phyloP scores from a whole-genome alignment of 352 stramenopile species.

The Pythium folliculosum region DNA sequence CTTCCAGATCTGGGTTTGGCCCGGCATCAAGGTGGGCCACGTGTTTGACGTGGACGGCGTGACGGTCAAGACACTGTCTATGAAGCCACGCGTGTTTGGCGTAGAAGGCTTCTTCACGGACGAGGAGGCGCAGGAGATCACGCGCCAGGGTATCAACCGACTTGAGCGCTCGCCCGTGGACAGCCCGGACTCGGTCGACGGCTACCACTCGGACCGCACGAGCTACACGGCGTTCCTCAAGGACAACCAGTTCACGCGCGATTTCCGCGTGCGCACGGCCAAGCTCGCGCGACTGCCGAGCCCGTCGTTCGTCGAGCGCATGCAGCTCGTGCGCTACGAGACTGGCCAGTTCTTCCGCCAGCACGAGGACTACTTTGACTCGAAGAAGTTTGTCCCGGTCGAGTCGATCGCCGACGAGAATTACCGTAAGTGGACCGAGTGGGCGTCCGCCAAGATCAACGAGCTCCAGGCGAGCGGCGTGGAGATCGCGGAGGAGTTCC shows the following conservation, averaged over 20 bases:
- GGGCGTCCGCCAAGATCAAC: slow-evolving; percentile 45
- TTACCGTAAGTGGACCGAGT: slow-evolving; percentile 50
- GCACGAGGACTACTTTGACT: slow-evolving; percentile 79
- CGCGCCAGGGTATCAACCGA: slow-evolving; percentile 44
- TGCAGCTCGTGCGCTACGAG: slow-evolving; percentile 76
- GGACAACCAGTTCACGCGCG: slow-evolving; percentile 62
- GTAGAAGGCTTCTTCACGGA: slow-evolving; percentile 64
- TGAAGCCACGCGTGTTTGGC: slow-evolving; percentile 64
- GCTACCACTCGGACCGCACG: slow-evolving; percentile 64
- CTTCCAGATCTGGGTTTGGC: slow-evolving; percentile 78
- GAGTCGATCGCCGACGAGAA: slow-evolving; percentile 40
- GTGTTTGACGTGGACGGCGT: slow-evolving; percentile 48
- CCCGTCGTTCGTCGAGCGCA: slow-evolving; percentile 45
- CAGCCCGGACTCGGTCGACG: slow-evolving; percentile 51
- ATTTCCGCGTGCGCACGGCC: slow-evolving; percentile 54
- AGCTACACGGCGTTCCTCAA: slow-evolving; percentile 72
- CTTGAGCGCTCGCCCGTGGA: slow-evolving; percentile 63
- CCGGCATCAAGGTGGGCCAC: slow-evolving; percentile 68
- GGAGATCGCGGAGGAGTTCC: slow-evolving; percentile 40
- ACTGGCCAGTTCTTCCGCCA: slow-evolving; percentile 74
- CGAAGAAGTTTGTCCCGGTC: slow-evolving; percentile 58
- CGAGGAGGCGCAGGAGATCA: slow-evolving; percentile 60
- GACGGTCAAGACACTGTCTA: slow-evolving; percentile 62
- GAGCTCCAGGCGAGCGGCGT: slow-evolving; percentile 27
- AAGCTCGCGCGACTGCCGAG: slow-evolving; percentile 53